phyloP scores from a whole-genome alignment of 2,329 filamentous ascomycete species.

The Tolypocladium paradoxum region DNA sequence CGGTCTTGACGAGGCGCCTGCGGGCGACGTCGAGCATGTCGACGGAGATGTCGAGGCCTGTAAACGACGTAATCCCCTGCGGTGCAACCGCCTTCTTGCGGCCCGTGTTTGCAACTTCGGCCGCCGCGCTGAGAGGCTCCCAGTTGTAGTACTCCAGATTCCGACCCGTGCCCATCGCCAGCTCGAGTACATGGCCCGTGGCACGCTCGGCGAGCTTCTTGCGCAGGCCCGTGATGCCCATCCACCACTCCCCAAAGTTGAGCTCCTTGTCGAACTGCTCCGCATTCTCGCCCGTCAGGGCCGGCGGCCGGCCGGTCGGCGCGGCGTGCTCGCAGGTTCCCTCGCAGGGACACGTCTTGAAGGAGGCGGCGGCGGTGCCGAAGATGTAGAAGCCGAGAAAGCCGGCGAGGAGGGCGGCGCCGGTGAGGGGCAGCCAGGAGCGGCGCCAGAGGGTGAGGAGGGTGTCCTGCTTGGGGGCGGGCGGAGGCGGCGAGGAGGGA shows the following conservation, averaged over 20 bases:
- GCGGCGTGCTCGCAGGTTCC: conserved; percentile 20
- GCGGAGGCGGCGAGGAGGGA: conserved; percentile 11
- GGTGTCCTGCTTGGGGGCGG: conserved; percentile 17
- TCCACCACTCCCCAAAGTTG: conserved; percentile 44
- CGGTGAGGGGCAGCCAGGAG: conserved; percentile 34
- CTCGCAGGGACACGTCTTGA: conserved; percentile 15
- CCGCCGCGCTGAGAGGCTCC: conserved; percentile 25
- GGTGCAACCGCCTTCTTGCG: conserved; percentile 6
- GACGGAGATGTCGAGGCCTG: conserved; percentile 49
- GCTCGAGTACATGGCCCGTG: conserved; percentile 48
- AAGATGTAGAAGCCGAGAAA: conserved; percentile 37
- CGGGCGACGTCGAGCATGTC: conserved; percentile 51
- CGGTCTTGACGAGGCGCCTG: conserved; percentile 34
- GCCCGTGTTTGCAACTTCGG: conserved; percentile 4
- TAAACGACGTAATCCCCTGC: conserved; percentile 39
- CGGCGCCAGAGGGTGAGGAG: conserved; percentile 24
- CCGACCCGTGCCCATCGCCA: conserved; percentile 52
- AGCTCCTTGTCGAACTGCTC: conserved; percentile 48
- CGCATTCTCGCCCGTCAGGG: conserved; percentile 35
- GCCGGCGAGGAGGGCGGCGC: conserved; percentile 32
- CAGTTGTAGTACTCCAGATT: conserved; percentile 51
- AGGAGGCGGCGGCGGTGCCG: conserved; percentile 24
- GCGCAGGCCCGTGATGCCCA: conserved; percentile 43
- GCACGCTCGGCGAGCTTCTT: conserved; percentile 35
- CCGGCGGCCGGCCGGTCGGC: conserved; percentile 38